Base-by-base conservation (phyloP, 2,329 filamentous ascomycete genomes). In the Amesomyces nigricolor region DNA sequence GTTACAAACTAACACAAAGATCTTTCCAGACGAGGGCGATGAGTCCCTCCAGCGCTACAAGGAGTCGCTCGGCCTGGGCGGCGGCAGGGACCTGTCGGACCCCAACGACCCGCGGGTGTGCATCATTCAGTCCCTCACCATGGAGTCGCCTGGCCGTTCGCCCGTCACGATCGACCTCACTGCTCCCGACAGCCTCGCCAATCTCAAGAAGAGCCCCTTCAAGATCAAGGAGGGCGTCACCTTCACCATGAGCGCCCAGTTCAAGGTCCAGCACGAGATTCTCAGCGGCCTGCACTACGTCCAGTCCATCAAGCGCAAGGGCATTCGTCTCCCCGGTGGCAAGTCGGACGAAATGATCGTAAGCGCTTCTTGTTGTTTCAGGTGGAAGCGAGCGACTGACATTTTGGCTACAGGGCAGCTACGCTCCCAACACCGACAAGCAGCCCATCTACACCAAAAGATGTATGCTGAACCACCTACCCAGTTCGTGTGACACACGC, bases 331-430 rank as follows among this genome's bases (percentile, higher is more conserved):
- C 59, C 62, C 59, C 6, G 60, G 60, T 39, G 89, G 87, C 77
- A 99, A 96, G 82, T 88, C 94, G 68, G 88, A 95, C 66, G 92
- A 97, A 78, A 99, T 99, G 94, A 88, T 99, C 81, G 91, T 94
- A 73, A 68, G 86, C 22, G 32, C 2, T 4, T 6, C 4, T 14
- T 4, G 6, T 22, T 79, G 32, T 43, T 4, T 29, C 32, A 14
- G 38, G 11, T 10, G n/a, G 32, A 13, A 10, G 8, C 38, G 16
- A 39, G 17, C 45, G 7, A 26, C 60, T 67, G 19, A 64, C 30
- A 13, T 2, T 43, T 43, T 30, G 30, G 51, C 38, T 47, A 61
- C 63, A 94, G 89, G 91, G 92, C 64, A 95, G 89, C 66, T 99
- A 92, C 69, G 88, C 90, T 53, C 94, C 94, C 62, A 96, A 87